phyloP scores from a whole-genome alignment of 306 rosid genomes.

The Trifolium repens region DNA sequence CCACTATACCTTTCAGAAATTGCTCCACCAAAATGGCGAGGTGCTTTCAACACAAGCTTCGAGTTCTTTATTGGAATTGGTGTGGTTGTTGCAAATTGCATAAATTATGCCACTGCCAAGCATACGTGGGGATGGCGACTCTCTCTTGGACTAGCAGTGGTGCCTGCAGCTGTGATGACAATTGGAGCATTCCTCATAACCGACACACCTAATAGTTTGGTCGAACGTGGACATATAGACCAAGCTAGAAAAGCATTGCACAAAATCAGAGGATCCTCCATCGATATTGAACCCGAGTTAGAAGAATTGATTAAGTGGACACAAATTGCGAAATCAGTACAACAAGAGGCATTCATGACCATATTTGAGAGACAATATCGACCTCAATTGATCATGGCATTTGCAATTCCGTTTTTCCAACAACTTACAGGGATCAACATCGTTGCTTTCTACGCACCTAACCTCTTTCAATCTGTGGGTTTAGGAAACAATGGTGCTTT shows the following conservation, averaged over 20 bases:
- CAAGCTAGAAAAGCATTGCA: constrained; percentile 57
- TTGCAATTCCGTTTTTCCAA: constrained; percentile 65
- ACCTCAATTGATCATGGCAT: constrained; percentile 66
- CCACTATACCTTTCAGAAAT: constrained; percentile 74
- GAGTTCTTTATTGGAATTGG: constrained; percentile 58
- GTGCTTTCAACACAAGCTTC: constrained; percentile 57
- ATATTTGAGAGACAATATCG: constrained; percentile 60
- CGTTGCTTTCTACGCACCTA: constrained; percentile 73
- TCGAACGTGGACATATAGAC: constrained; percentile 61
- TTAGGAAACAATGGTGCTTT: constrained; percentile 64
- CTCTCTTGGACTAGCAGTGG: constrained; percentile 63
- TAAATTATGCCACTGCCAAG: constrained; percentile 52
- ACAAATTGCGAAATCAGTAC: constrained; percentile 43
- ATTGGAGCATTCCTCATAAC: constrained; percentile 56
- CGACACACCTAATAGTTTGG: constrained; percentile 68
- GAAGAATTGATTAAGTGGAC: constrained; percentile 47
- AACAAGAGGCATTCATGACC: constrained; percentile 57
- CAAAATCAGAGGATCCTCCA: constrained; percentile 54
- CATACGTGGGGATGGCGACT: constrained; percentile 67
- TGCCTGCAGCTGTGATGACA: constrained; percentile 58
- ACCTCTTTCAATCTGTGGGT: constrained; percentile 76
- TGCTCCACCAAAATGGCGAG: constrained; percentile 75
- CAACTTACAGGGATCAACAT: constrained; percentile 70
- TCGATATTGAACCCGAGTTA: constrained; percentile 58
- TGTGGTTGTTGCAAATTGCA: constrained; percentile 53